Conservation (phyloP, 2,329 filamentous ascomycete species). For the Rutstroemia sp. region DNA sequence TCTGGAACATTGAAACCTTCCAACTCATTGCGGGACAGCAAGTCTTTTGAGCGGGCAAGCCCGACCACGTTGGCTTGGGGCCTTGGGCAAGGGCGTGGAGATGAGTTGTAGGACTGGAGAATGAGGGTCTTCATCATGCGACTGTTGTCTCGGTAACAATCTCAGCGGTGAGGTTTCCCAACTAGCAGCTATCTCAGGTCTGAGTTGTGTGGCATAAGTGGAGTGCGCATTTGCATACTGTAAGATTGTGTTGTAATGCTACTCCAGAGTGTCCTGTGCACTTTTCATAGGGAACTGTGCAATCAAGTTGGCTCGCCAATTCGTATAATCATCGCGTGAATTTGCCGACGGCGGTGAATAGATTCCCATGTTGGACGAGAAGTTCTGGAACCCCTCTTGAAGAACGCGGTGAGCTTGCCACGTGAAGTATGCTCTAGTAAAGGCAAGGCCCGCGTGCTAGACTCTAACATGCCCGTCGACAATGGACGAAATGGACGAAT, state of each 20-base stretch:
- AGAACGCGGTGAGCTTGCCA: conserved; percentile 7
- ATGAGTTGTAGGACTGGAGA: conserved; percentile 5
- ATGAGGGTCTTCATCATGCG: background rate
- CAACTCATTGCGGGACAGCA: background rate
- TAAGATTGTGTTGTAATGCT: conserved; percentile 8
- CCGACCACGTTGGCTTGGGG: conserved; percentile 4
- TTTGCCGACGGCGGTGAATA: conserved; percentile 4
- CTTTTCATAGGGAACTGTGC: background rate
- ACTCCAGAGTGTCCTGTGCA: conserved; percentile 2
- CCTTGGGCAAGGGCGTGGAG: conserved; percentile 1
- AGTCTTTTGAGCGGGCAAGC: background rate
- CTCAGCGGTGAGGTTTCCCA: conserved; percentile 9
- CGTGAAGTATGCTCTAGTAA: background rate
- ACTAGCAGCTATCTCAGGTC: background rate
- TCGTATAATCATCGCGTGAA: background rate
- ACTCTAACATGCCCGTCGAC: background rate
- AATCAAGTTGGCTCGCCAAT: conserved; percentile 1
- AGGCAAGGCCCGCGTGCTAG: background rate
- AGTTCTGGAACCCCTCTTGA: conserved; percentile 6
- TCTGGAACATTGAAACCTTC: background rate
- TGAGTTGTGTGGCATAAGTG: conserved; percentile 4
- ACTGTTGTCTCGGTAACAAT: conserved; percentile 8
- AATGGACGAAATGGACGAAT: conserved; percentile 3
- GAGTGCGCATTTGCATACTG: conserved; percentile 8
- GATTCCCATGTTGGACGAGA: conserved; percentile 5